These are phyloP conservation scores for Jaltomata sinuosa DNA, from an alignment of 257 asterid genomes.

Conservation along the genomic window DNA sequence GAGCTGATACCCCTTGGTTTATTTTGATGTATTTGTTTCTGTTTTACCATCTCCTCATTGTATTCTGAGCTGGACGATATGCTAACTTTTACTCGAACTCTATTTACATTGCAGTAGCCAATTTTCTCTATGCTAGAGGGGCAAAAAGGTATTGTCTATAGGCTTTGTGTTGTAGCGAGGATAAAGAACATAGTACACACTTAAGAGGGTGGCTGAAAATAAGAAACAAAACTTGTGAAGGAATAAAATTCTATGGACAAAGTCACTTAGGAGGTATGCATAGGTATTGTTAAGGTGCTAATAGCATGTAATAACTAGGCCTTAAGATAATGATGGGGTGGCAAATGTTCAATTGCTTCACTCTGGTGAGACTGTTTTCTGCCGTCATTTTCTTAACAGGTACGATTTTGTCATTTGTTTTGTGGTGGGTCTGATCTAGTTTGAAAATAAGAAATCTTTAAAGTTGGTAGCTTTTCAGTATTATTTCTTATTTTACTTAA, in stretches of 20 bases:
- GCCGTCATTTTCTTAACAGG: neutral
- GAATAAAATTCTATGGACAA: neutral
- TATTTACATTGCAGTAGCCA: neutral
- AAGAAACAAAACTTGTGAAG: neutral
- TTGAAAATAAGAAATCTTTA: neutral
- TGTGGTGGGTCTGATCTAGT: neutral
- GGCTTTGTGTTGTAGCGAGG: neutral
- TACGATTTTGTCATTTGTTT: neutral
- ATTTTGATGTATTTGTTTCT: neutral
- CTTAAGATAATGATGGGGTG: neutral
- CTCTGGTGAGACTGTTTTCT: neutral
- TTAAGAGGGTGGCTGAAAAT: neutral
- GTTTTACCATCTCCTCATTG: neutral
- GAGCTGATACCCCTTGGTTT: neutral
- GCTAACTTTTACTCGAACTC: neutral
- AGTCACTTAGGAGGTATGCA: neutral
- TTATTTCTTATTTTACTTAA: neutral
- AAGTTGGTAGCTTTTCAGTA: neutral
- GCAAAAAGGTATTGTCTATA: neutral
- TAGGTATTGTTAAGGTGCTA: neutral
- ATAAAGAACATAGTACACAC: neutral
- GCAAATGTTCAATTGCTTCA: neutral
- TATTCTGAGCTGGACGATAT: neutral
- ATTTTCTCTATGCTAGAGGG: neutral
- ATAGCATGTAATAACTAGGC: neutral